These are phyloP conservation scores for Parietichytrium sp. DNA, from an alignment of 108 stramenopile species.

Conservation along the genomic window DNA sequence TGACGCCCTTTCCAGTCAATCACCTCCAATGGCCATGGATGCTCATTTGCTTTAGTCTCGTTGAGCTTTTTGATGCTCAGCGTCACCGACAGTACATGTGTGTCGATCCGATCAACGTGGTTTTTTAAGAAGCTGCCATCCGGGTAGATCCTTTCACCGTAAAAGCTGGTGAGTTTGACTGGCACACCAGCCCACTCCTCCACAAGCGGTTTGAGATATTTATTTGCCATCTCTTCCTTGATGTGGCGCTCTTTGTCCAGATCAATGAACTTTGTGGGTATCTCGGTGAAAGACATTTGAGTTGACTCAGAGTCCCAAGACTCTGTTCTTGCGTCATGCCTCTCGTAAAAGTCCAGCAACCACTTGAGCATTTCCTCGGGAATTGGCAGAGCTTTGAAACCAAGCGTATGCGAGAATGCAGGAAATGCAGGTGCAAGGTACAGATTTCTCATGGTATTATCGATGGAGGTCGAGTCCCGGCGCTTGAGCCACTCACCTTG, in stretches of 20 bases:
- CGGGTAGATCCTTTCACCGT: background rate
- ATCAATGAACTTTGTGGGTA: background rate
- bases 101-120: conserved; percentile 28
- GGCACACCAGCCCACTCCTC: conserved; percentile 21
- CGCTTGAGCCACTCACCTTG: conserved; percentile 9
- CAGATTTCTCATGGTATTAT: conserved; percentile 14
- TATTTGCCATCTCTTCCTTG: conserved; percentile 12
- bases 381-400: conserved; percentile 24
- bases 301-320: conserved; percentile 19
- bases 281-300: conserved; percentile 24
- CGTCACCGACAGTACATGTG: conserved; percentile 28
- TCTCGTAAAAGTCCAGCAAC: background rate
- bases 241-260: background rate
- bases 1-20: background rate
- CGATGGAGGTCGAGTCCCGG: conserved; percentile 17
- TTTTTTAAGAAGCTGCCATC: conserved; percentile 15
- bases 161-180: conserved; percentile 1
- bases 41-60: background rate
- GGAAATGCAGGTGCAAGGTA: conserved; percentile 14
- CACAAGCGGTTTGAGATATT: conserved; percentile 13
- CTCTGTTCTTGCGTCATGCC: background rate
- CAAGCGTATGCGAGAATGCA: background rate
- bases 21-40: conserved; percentile 24
- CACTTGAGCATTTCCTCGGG: background rate
- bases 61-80: background rate